Base-by-base conservation (phyloP, 768 basidiomycete species). In the Macrolepiota albuminosa region DNA sequence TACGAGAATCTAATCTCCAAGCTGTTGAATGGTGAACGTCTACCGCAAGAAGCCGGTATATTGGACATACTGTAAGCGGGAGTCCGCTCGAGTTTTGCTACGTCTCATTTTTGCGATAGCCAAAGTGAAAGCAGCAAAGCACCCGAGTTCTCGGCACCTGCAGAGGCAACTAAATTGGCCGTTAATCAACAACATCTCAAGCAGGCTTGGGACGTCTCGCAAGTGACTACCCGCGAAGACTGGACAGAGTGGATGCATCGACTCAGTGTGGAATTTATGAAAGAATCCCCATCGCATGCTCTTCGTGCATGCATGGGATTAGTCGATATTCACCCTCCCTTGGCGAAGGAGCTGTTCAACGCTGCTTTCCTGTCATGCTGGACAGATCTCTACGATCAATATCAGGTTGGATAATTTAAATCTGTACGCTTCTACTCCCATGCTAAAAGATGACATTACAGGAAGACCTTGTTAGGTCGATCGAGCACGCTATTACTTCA, bases 331-430 rank as follows among this genome's bases (percentile, higher is more conserved):
- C 92, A 98, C 71, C 83, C 88, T 24, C 93, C 95, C 1, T 81
- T 98, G 53, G 95, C 94, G 0, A 89, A 90, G 67, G 96, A 98
- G 68, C 76, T 99, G 11, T 98, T 98, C 81, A 98, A 98, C 70
- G 94, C 95, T 4, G 97, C 97, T 0, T 99, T 99, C 74, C 82
- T 98, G 18, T 98, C 95, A 5, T 99, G 97, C 64, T 99, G 97
- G 96, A 83, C 86, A 0, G 94, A 97, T 66, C 76, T 99, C 7
- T 98, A 95, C 67, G 95, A 98, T 55, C 89, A 93, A 69, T 98
- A 98, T 73, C 96, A 98, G 82, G 95, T 94, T 67, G 33, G 81
- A n/a, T 24, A 31, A 26, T 21, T 54, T 18, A 4, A 34, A 18
- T 21, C 36, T 61, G 8, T 29, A 10, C 55, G 21, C 52, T 24